These are phyloP conservation scores for Trichoderma reesei DNA, from an alignment of 495 filamentous ascomycete species.

Conservation along the genomic window DNA sequence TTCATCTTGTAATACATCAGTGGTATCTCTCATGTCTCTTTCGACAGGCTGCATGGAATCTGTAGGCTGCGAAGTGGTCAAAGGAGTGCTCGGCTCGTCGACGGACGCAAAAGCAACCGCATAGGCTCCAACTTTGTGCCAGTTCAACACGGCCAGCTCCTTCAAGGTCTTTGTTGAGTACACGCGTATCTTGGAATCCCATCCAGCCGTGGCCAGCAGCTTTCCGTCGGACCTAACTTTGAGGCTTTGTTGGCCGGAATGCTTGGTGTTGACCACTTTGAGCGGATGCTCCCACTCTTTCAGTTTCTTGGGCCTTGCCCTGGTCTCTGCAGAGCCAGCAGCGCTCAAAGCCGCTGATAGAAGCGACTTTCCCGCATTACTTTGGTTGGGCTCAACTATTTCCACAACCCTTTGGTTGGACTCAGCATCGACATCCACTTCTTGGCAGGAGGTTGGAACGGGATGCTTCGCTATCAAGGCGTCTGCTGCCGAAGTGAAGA, in stretches of 20 bases:
- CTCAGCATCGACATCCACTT: background rate
- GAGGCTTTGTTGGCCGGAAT: conserved; percentile 80
- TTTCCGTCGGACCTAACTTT: conserved; percentile 68
- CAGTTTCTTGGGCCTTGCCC: background rate
- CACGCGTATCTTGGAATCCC: conserved; percentile 73
- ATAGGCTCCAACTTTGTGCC: conserved; percentile 88
- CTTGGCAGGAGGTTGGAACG: conserved; percentile 27
- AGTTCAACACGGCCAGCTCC: conserved; percentile 89
- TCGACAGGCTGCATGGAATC: background rate
- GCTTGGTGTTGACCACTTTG: conserved; percentile 57
- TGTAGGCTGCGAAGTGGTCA: background rate
- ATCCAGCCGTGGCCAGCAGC: conserved; percentile 85
- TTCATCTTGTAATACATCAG: background rate
- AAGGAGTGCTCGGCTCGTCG: conserved; percentile 11
- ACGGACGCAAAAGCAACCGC: conserved; percentile 65
- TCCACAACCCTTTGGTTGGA: background rate
- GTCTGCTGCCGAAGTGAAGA: conserved; percentile 80
- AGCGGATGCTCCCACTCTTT: conserved; percentile 10
- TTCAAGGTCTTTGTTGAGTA: conserved; percentile 74
- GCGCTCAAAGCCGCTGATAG: conserved; percentile 20
- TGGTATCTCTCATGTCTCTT: background rate
- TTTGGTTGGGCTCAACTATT: background rate
- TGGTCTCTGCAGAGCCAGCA: conserved; percentile 13
- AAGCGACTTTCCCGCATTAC: conserved; percentile 15
- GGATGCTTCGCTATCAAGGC: conserved; percentile 41